Evolutionary conservation across 2,329 filamentous ascomycete species (phyloP).

Genomic region (Trichothecium roseum): DNA sequence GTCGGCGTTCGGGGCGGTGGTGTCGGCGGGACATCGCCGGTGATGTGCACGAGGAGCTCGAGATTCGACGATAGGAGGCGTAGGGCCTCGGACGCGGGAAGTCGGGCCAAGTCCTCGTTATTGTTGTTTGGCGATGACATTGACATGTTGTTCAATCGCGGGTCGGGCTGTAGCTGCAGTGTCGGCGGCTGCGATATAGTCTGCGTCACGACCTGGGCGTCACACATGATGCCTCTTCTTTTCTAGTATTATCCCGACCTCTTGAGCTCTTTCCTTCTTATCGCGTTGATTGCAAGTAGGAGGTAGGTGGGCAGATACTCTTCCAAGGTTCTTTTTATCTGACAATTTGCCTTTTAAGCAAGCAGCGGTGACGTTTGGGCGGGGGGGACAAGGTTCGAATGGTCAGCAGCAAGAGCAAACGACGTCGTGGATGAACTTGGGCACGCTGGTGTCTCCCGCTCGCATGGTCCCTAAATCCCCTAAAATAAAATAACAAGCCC

Average conservation of each 20-base stretch:
- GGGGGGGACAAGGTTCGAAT: too few species aligned
- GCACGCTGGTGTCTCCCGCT: too few species aligned
- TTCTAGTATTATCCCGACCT: neutral
- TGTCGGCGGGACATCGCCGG: constrained; percentile 73
- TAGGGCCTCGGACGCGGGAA: constrained; percentile 65
- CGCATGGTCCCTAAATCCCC: too few species aligned
- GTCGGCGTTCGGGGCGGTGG: constrained; percentile 55
- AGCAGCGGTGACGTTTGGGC: too few species aligned
- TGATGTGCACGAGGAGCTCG: constrained; percentile 60
- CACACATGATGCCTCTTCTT: neutral
- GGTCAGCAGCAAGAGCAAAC: too few species aligned
- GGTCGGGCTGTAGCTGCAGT: constrained; percentile 2
- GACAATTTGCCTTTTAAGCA: too few species aligned
- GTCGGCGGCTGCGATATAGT: constrained; percentile 10
- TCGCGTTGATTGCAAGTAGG: too few species aligned
- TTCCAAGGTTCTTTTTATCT: too few species aligned
- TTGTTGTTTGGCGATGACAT: too few species aligned
- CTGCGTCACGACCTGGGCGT: constrained; percentile 10
- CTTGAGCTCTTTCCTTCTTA: neutral
- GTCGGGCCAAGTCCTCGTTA: constrained; percentile 58
- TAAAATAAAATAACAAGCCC: too few species aligned
- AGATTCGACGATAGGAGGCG: constrained; percentile 66
- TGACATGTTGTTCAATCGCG: constrained; percentile 5
- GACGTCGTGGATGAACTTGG: too few species aligned
- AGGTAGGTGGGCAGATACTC: too few species aligned